phyloP scores from a whole-genome alignment of 1,284 basidiomycete genomes.

The Tilletia walkeri region DNA sequence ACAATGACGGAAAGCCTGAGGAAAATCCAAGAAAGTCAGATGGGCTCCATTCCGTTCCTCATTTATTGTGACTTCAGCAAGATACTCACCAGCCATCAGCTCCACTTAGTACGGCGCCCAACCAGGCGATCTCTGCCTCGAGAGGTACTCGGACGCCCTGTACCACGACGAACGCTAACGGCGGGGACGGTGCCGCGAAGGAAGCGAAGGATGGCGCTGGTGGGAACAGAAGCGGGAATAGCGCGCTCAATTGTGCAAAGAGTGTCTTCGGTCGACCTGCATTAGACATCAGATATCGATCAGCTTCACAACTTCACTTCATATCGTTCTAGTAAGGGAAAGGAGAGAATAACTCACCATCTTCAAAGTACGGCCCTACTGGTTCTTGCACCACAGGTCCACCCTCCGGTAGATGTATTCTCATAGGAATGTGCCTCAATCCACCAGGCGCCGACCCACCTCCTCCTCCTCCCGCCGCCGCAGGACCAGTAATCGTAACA shows the following conservation, averaged over 20 bases:
- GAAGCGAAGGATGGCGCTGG: slow-evolving; percentile 40
- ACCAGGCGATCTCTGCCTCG: slow-evolving; percentile 87
- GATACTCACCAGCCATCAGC: slow-evolving; percentile 77
- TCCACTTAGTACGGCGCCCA: slow-evolving; percentile 81
- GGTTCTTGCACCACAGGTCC: slow-evolving; percentile 86
- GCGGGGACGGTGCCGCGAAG: slow-evolving; percentile 37
- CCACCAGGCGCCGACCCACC: slow-evolving; percentile 5
- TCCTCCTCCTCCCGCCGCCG: not conserved
- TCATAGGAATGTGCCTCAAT: slow-evolving; percentile 72
- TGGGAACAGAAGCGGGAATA: slow-evolving; percentile 60
- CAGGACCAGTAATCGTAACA: not conserved
- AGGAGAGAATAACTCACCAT: slow-evolving; percentile 37
- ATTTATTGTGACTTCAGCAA: too few species aligned
- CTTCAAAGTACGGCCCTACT: slow-evolving; percentile 74
- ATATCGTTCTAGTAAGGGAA: too few species aligned
- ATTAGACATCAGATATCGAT: slow-evolving; percentile 1
- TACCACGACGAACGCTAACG: slow-evolving; percentile 65
- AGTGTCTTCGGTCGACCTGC: slow-evolving; percentile 60
- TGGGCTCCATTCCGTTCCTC: not conserved
- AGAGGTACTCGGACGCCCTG: slow-evolving; percentile 83
- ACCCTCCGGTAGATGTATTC: slow-evolving; percentile 79
- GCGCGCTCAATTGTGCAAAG: slow-evolving; percentile 53
- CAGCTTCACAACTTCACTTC: too few species aligned
- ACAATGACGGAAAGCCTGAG: not conserved
- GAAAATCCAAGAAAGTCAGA: too few species aligned